Evolutionary conservation across 2,329 filamentous ascomycete species (phyloP).

Genomic region (Orbilia javanica): DNA sequence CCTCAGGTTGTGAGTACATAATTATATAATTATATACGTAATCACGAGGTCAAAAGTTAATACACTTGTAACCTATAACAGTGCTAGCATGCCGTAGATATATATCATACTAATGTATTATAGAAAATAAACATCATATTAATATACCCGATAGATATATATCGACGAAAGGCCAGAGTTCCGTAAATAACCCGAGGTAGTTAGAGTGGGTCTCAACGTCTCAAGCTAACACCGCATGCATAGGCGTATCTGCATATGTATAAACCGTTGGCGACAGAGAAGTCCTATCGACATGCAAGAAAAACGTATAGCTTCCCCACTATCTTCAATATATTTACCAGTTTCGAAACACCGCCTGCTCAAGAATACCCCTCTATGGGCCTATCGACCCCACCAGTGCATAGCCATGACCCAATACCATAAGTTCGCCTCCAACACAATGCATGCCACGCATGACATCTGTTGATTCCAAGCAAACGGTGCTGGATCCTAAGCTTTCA

Average conservation of each 20-base stretch:
- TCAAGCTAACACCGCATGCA: no score
- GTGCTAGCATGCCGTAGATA: no score
- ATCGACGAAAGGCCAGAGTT: no score
- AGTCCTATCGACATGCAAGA: background rate
- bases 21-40: no score
- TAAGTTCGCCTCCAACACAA: slow-evolving; percentile 7
- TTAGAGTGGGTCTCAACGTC: background rate
- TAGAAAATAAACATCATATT: no score
- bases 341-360: slow-evolving; percentile 1
- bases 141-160: no score
- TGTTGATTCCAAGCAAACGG: background rate
- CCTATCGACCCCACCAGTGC: background rate
- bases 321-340: slow-evolving; percentile 13
- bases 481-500: background rate
- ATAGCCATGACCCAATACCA: background rate
- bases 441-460: background rate
- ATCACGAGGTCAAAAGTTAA: no score
- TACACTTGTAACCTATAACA: no score
- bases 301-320: background rate
- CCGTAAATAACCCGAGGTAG: no score
- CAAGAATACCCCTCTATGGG: background rate
- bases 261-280: background rate
- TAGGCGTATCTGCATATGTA: background rate
- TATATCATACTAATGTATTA: no score
- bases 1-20: no score